Evolutionary conservation across 495 filamentous ascomycete genomes (phyloP).

Genomic region (Astrothelium subdiscretum): DNA sequence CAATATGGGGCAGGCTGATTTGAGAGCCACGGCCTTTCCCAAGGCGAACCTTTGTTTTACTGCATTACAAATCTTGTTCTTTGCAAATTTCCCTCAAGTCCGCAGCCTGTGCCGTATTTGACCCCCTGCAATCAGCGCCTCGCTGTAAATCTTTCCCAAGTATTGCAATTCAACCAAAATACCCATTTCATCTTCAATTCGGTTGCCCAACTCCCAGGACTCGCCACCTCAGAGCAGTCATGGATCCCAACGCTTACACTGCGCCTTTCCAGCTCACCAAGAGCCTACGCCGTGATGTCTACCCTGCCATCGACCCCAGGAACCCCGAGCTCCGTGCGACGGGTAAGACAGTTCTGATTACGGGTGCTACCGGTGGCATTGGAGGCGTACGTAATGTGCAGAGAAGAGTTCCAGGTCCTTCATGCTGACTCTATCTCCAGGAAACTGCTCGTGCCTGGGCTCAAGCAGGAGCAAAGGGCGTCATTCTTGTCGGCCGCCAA

Average conservation of each 20-base stretch:
- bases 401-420: not conserved
- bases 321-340: slow-evolving; percentile 4
- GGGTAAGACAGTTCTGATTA: slow-evolving; percentile 19
- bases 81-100: not conserved
- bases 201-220: not conserved
- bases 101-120: not conserved
- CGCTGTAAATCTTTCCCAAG: not conserved
- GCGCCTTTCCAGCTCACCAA: slow-evolving; percentile 18
- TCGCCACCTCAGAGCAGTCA: not conserved
- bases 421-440: not conserved
- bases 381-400: slow-evolving; percentile 10
- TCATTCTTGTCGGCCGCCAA: slow-evolving; percentile 17
- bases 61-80: not conserved
- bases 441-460: slow-evolving; percentile 13
- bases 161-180: not conserved
- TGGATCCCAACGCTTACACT: slow-evolving; percentile 7
- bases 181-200: not conserved
- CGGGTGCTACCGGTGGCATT: slow-evolving; percentile 16
- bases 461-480: slow-evolving; percentile 12
- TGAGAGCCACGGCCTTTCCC: not conserved
- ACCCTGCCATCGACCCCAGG: slow-evolving; percentile 4
- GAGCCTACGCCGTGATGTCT: slow-evolving; percentile 10
- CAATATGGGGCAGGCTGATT: not conserved
- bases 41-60: no score
- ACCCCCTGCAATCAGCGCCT: not conserved